Percentiles rank a stretch among this genome's conserved stretches.
Evolutionary conservation across 176 grass and related monocot genomes (phyloP).

Genomic region (Triticum dicoccoides): DNA sequence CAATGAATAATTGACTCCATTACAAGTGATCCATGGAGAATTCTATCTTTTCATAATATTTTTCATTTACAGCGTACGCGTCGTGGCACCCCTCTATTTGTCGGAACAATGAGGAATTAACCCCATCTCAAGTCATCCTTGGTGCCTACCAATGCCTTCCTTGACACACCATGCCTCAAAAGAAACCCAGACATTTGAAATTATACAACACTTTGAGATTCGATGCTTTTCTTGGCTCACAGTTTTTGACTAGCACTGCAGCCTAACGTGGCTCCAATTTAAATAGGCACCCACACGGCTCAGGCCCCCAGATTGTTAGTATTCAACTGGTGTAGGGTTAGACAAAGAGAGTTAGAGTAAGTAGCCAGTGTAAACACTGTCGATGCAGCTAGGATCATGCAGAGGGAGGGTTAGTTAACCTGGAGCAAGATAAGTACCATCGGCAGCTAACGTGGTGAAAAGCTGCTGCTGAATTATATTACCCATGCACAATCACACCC

Average conservation of each 20-base stretch:
- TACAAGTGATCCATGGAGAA: no score
- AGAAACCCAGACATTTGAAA: constrained; percentile 26
- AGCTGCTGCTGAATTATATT: not conserved
- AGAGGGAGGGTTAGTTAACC: not conserved
- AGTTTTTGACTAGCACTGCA: constrained; percentile 27
- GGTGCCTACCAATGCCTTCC: constrained; percentile 19
- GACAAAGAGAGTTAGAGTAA: constrained; percentile 10
- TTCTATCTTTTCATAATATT: no score
- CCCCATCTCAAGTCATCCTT: not conserved
- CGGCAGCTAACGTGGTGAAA: constrained; percentile 25
- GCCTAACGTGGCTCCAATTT: constrained; percentile 42
- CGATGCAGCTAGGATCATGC: not conserved
- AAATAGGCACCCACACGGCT: constrained; percentile 22
- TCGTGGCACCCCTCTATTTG: not conserved
- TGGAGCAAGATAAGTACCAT: not conserved
- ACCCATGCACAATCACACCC: no score
- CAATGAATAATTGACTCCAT: no score
- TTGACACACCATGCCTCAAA: constrained; percentile 29
- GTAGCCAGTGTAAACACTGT: constrained; percentile 25
- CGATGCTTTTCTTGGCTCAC: constrained; percentile 34
- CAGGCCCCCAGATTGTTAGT: constrained; percentile 39
- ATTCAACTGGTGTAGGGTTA: constrained; percentile 8
- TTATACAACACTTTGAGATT: constrained; percentile 27
- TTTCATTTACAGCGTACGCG: no score
- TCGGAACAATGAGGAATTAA: not conserved